phyloP scores from a whole-genome alignment of 2,329 filamentous ascomycete species.

The Xylariaceae sp. region DNA sequence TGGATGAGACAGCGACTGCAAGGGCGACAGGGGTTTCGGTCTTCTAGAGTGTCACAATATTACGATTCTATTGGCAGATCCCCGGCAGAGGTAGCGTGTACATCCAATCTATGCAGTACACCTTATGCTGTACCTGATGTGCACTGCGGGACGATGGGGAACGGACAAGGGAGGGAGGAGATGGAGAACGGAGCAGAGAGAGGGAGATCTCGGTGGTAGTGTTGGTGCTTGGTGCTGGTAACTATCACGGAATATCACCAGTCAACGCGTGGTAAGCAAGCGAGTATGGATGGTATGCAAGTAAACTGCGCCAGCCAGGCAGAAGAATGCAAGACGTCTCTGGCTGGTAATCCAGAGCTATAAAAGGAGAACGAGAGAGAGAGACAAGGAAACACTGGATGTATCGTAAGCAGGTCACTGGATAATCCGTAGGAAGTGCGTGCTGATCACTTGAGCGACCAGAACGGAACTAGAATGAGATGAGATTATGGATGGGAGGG shows the following conservation, averaged over 20 bases:
- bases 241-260: too few species aligned
- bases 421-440: background rate
- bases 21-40: slow-evolving; percentile 11
- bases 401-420: background rate
- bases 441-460: background rate
- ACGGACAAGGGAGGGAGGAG: background rate
- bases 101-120: slow-evolving; percentile 1
- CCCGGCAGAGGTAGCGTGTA: background rate
- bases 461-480: background rate
- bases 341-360: background rate
- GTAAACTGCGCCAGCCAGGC: slow-evolving; percentile 2
- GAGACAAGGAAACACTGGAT: background rate
- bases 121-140: background rate
- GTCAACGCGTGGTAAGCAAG: too few species aligned
- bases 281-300: background rate
- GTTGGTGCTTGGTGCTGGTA: background rate
- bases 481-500: background rate
- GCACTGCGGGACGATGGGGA: background rate
- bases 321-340: slow-evolving; percentile 6
- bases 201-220: too few species aligned
- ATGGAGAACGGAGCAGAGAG: background rate
- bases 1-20: slow-evolving; percentile 17
- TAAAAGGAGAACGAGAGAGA: background rate
- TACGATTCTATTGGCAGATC: slow-evolving; percentile 13
- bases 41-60: slow-evolving; percentile 7